Evolutionary conservation across 2,329 filamentous ascomycete genomes (phyloP).

Genomic region (Thyridium curvatum): DNA sequence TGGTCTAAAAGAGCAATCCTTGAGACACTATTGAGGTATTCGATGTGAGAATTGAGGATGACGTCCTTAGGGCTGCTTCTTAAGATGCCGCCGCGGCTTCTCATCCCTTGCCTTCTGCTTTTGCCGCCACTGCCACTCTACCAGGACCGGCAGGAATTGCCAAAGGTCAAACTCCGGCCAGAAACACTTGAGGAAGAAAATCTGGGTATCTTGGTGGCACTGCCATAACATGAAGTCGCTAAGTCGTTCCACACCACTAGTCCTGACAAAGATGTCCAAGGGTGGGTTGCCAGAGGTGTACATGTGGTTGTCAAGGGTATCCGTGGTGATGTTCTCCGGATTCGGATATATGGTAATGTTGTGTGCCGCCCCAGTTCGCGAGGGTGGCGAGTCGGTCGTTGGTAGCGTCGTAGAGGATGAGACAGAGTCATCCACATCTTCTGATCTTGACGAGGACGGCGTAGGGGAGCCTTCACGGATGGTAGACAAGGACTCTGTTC

Average conservation of each 20-base stretch:
- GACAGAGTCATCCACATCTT: constrained; percentile 45
- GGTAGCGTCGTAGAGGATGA: constrained; percentile 56
- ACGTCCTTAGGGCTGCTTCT: constrained; percentile 14
- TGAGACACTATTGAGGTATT: too few relatives aligned
- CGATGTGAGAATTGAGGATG: too few relatives aligned
- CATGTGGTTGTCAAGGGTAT: constrained; percentile 78
- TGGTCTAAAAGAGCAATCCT: too few relatives aligned
- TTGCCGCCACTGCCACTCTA: constrained; percentile 77
- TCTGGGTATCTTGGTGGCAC: constrained; percentile 84
- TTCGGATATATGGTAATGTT: constrained; percentile 49
- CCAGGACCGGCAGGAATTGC: constrained; percentile 84
- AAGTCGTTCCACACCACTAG: constrained; percentile 84
- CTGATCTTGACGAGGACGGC: constrained; percentile 35
- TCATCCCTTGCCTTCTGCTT: constrained; percentile 50
- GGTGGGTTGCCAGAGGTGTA: constrained; percentile 84
- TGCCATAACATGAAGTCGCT: constrained; percentile 99
- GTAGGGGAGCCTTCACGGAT: constrained; percentile 42
- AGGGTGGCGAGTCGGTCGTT: constrained; percentile 42
- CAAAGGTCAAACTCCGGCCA: constrained; percentile 97
- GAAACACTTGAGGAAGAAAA: constrained; percentile 85
- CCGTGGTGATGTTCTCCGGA: constrained; percentile 78
- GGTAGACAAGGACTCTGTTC: constrained; percentile 37
- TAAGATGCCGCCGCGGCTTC: constrained; percentile 26
- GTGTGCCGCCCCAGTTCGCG: constrained; percentile 23
- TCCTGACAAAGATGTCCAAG: constrained; percentile 83